Conservation (phyloP, 1,284 basidiomycete species). For the Paramarasmius palmivorus region DNA sequence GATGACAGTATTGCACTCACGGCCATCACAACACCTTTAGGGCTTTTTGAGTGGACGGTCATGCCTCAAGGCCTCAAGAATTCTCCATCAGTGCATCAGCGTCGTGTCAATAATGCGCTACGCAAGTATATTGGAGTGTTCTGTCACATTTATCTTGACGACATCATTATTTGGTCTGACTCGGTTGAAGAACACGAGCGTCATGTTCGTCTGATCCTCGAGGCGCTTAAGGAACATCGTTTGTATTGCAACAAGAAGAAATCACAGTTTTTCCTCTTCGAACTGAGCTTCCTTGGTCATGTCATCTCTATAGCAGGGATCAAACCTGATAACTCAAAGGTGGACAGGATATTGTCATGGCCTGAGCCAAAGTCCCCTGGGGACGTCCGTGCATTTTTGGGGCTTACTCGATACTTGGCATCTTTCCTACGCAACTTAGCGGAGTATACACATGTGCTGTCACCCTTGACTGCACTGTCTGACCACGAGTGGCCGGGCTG, state of each 20-base stretch:
- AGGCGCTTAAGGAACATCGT: slow-evolving; percentile 20
- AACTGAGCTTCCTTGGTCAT: slow-evolving; percentile 28
- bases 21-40: slow-evolving; percentile 29
- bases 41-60: slow-evolving; percentile 34
- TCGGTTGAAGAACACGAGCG: slow-evolving; percentile 30
- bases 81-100: slow-evolving; percentile 31
- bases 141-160: slow-evolving; percentile 23
- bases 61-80: slow-evolving; percentile 35
- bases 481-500: slow-evolving; percentile 23
- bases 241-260: slow-evolving; percentile 31
- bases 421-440: slow-evolving; percentile 27
- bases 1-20: slow-evolving; percentile 31
- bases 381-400: slow-evolving; percentile 29
- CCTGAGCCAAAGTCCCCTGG: slow-evolving; percentile 19
- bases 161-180: slow-evolving; percentile 39
- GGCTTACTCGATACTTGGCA: slow-evolving; percentile 31
- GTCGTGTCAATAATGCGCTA: slow-evolving; percentile 27
- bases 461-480: slow-evolving; percentile 24
- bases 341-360: slow-evolving; percentile 21
- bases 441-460: slow-evolving; percentile 25
- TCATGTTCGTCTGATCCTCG: slow-evolving; percentile 28
- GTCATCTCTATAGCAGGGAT: slow-evolving; percentile 24
- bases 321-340: slow-evolving; percentile 17
- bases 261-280: slow-evolving; percentile 10
- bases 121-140: slow-evolving; percentile 17